Conservation (phyloP, 2,329 filamentous ascomycete species). For the Aspergillus jensenii region DNA sequence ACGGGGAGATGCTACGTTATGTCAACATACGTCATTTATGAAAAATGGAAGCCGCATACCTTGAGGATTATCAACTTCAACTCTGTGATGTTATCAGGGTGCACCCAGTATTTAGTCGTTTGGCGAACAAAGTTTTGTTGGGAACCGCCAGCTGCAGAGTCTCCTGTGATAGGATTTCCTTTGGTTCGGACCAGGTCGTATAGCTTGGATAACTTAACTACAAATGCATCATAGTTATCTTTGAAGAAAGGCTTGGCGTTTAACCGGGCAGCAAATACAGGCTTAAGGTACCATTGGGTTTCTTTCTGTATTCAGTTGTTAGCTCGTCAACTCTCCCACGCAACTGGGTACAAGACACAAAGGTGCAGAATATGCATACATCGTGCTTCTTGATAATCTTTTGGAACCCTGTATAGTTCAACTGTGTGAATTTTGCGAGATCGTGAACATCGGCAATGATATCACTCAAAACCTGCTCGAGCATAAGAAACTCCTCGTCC, state of each 20-base stretch:
- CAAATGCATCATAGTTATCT: conserved; percentile 95
- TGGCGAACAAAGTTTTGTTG: conserved; percentile 96
- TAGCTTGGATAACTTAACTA: conserved; percentile 89
- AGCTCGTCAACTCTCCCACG: not conserved
- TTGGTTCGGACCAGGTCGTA: conserved; percentile 93
- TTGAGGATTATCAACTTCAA: conserved; percentile 97
- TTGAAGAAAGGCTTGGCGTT: conserved; percentile 98
- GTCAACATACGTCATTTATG: not conserved
- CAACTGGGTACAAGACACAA: not conserved
- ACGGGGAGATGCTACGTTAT: conserved; percentile 74
- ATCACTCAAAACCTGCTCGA: conserved; percentile 94
- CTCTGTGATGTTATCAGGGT: conserved; percentile 97
- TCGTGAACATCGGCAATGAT: conserved; percentile 99
- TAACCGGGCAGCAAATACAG: conserved; percentile 91
- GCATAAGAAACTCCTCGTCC: conserved; percentile 89
- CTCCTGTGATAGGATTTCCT: conserved; percentile 88
- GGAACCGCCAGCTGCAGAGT: conserved; percentile 83
- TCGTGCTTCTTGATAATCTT: conserved; percentile 99
- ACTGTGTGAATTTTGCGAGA: conserved; percentile 93
- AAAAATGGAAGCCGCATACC: conserved; percentile 34
- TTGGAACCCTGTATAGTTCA: conserved; percentile 99
- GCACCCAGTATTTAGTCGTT: conserved; percentile 99
- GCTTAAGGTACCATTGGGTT: conserved; percentile 88
- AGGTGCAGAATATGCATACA: conserved; percentile 56
- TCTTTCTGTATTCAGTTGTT: conserved; percentile 65